Percentiles rank a stretch among this genome's conserved stretches.
These are phyloP conservation scores for Sordariomycetes sp. DNA, from an alignment of 2,329 filamentous ascomycete species.

Conservation along the genomic window DNA sequence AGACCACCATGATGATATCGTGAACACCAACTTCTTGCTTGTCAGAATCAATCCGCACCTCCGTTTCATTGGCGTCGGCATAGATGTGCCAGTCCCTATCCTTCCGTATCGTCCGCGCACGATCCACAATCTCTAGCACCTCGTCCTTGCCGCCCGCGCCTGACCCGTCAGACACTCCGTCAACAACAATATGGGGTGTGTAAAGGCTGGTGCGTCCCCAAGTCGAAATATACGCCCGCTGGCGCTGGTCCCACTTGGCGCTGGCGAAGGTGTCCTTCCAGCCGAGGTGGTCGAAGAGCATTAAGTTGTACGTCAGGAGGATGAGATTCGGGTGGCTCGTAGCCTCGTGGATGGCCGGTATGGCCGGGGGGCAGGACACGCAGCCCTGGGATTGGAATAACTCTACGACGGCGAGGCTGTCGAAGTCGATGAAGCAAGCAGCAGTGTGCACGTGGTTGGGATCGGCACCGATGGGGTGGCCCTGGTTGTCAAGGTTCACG, in stretches of 20 bases:
- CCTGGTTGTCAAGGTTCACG: conserved; percentile 13
- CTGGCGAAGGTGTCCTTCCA: conserved; percentile 17
- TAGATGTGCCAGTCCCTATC: conserved; percentile 10
- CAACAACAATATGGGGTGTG: conserved; percentile 19
- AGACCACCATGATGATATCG: conserved; percentile 13
- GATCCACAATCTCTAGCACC: conserved; percentile 3
- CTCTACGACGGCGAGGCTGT: conserved; percentile 20
- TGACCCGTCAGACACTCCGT: conserved; percentile 16
- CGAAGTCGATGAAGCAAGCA: conserved; percentile 20
- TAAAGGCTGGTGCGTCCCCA: conserved; percentile 19
- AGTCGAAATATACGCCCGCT: conserved; percentile 18
- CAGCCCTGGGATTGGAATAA: conserved; percentile 24
- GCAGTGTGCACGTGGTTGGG: conserved; percentile 18
- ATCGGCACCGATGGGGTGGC: conserved; percentile 9
- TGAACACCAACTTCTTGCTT: conserved; percentile 8
- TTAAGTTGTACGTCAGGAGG: conserved; percentile 22
- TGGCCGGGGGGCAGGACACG: conserved; percentile 19
- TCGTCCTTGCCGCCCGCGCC: conserved; percentile 12
- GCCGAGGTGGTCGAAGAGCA: conserved; percentile 20
- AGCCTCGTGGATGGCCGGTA: conserved; percentile 17
- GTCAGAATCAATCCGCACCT: conserved; percentile 13
- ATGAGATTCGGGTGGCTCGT: conserved; percentile 17
- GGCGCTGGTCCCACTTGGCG: conserved; percentile 18
- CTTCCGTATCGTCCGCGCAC: too few relatives aligned
- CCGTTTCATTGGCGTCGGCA: conserved; percentile 12